These are phyloP conservation scores for Extremus antarcticus DNA, from an alignment of 495 filamentous ascomycete species.

Conservation along the genomic window DNA sequence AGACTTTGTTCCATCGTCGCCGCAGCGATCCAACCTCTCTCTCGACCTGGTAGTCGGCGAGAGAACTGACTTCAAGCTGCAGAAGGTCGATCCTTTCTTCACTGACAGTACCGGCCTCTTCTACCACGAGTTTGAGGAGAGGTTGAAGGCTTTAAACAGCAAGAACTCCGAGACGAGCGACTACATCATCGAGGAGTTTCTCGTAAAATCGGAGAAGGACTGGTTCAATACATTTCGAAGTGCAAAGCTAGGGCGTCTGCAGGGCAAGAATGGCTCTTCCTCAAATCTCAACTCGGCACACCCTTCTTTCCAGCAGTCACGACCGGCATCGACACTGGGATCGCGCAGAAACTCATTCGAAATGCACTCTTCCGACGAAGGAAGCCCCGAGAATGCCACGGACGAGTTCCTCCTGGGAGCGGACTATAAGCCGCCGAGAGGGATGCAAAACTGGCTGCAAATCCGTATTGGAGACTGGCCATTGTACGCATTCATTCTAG, in stretches of 20 bases:
- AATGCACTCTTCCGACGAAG: neutral
- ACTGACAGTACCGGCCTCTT: constrained; percentile 49
- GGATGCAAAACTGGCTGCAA: constrained; percentile 40
- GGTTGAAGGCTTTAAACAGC: constrained; percentile 39
- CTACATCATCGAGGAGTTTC: constrained; percentile 50
- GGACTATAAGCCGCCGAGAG: constrained; percentile 54
- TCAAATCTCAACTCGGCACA: neutral
- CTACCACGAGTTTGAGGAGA: constrained; percentile 44
- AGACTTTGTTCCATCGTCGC: neutral
- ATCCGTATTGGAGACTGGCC: constrained; percentile 49
- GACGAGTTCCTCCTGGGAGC: constrained; percentile 52
- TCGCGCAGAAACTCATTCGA: neutral
- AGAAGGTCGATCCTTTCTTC: constrained; percentile 56
- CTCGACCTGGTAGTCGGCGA: constrained; percentile 45
- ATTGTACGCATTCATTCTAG: constrained; percentile 57
- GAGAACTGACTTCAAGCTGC: constrained; percentile 42
- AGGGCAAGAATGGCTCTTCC: neutral
- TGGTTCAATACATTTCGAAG: constrained; percentile 48
- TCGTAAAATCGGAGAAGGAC: constrained; percentile 50
- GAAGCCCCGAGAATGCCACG: constrained; percentile 1
- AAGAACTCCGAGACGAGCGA: constrained; percentile 43
- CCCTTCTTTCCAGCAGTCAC: neutral
- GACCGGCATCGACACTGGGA: neutral
- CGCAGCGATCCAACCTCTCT: constrained; percentile 35
- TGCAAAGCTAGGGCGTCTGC: constrained; percentile 34